These are phyloP conservation scores for Xerocomellus intermedius DNA, from an alignment of 768 basidiomycete genomes.

Conservation along the genomic window DNA sequence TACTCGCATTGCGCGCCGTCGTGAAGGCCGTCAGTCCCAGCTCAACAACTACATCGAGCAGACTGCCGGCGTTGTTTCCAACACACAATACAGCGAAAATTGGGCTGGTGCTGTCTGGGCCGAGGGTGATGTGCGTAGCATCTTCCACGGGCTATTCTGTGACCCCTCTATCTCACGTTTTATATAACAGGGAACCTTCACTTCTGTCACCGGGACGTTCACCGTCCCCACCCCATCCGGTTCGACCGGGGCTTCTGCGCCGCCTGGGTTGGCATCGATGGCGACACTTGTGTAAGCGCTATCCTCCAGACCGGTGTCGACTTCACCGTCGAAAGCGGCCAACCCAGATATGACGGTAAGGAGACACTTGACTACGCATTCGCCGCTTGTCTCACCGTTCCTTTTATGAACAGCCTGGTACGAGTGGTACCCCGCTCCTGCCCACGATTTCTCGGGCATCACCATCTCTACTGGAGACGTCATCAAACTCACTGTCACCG, in stretches of 20 bases:
- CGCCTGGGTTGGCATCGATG: slow-evolving; percentile 15
- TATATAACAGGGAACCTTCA: slow-evolving; percentile 7
- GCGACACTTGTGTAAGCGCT: neutral
- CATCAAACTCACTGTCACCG: neutral
- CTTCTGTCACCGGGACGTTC: slow-evolving; percentile 5
- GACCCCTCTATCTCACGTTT: neutral
- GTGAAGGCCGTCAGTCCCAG: neutral
- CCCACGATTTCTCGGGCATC: neutral
- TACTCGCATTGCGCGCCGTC: neutral
- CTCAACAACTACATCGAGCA: neutral
- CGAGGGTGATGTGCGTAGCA: neutral
- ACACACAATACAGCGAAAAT: neutral
- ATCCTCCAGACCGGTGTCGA: slow-evolving; percentile 7
- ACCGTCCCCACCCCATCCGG: slow-evolving; percentile 4
- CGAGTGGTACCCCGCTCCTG: slow-evolving; percentile 3
- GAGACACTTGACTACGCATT: too few relatives aligned
- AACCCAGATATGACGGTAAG: slow-evolving; percentile 1
- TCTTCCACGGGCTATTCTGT: neutral
- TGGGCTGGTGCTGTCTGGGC: slow-evolving; percentile 13
- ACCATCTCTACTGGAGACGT: slow-evolving; percentile 8
- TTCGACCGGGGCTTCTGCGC: neutral
- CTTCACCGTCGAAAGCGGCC: neutral
- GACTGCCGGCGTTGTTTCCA: neutral
- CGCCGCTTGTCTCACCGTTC: neutral
- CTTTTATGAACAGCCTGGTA: slow-evolving; percentile 5